Conservation (phyloP, 352 stramenopile genomes). For the Globisporangium cystogenes region DNA sequence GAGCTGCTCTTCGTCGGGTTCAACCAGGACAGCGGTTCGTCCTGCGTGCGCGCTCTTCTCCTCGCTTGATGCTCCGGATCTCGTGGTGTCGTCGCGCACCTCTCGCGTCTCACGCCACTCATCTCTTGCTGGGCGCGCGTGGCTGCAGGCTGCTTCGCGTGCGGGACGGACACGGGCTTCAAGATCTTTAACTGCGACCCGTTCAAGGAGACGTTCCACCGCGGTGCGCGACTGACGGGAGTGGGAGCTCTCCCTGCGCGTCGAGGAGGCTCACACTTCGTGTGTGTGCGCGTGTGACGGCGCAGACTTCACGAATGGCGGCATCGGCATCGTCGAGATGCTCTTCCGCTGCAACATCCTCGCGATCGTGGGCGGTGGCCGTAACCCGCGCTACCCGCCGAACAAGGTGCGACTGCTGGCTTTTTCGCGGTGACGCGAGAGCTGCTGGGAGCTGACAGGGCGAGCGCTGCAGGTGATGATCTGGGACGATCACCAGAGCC, state of each 20-base stretch:
- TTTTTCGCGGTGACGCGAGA: background rate
- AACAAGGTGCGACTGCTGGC: constrained; percentile 82
- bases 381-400: constrained; percentile 91
- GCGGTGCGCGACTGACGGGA: constrained; percentile 36
- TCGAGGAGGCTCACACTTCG: constrained; percentile 2
- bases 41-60: background rate
- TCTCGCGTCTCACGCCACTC: background rate
- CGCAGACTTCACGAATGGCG: constrained; percentile 90
- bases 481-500: constrained; percentile 98
- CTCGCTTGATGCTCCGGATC: background rate
- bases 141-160: constrained; percentile 87
- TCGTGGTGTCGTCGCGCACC: background rate
- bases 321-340: constrained; percentile 99
- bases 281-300: background rate
- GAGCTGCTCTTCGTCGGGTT: constrained; percentile 94
- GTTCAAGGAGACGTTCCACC: constrained; percentile 96
- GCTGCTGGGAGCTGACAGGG: background rate
- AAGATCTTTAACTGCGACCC: constrained; percentile 98
- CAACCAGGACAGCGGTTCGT: constrained; percentile 91
- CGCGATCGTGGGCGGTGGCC: constrained; percentile 89
- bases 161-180: constrained; percentile 96
- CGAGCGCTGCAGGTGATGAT: constrained; percentile 91
- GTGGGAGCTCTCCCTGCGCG: background rate
- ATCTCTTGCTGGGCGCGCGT: background rate
- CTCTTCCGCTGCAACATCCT: constrained; percentile 99